phyloP scores from a whole-genome alignment of 805 yeast genomes.

The Wickerhamiella hasegawae region DNA sequence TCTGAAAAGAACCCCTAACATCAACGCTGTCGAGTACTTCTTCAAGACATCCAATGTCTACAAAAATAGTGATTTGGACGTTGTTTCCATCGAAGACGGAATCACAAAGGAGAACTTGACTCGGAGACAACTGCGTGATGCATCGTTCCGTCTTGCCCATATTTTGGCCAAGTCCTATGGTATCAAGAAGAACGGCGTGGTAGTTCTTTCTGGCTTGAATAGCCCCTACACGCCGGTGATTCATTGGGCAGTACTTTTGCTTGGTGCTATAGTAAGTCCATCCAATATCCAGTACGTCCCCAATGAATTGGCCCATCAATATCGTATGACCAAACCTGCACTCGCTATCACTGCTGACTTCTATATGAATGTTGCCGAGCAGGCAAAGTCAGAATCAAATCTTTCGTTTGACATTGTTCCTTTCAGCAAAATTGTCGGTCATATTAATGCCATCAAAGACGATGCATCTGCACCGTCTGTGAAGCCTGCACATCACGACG shows the following conservation, averaged over 20 bases:
- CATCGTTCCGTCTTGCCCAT: constrained; percentile 11
- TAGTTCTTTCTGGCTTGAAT: constrained; percentile 18
- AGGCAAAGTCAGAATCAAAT: not conserved
- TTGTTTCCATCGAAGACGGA: too few species aligned
- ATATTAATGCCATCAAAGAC: not conserved
- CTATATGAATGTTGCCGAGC: not conserved
- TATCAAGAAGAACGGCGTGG: constrained; percentile 17
- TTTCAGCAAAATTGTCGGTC: not conserved
- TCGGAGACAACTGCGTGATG: too few species aligned
- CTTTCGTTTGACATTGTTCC: not conserved
- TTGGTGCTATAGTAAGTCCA: constrained; percentile 21
- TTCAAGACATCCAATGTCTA: not conserved
- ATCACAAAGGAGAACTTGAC: too few species aligned
- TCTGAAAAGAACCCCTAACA: not conserved
- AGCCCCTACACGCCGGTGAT: constrained; percentile 16
- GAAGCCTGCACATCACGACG: too few species aligned
- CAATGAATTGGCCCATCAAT: constrained; percentile 20
- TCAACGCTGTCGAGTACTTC: not conserved
- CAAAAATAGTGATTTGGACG: too few species aligned
- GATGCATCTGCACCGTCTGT: too few species aligned
- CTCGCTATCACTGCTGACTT: constrained; percentile 10
- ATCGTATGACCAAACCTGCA: constrained; percentile 12
- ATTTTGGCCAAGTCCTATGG: constrained; percentile 11
- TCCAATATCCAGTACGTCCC: constrained; percentile 21
- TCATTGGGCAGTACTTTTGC: constrained; percentile 17